Base-by-base conservation (phyloP, 2,329 filamentous ascomycete species). In the Fusarium irregulare region DNA sequence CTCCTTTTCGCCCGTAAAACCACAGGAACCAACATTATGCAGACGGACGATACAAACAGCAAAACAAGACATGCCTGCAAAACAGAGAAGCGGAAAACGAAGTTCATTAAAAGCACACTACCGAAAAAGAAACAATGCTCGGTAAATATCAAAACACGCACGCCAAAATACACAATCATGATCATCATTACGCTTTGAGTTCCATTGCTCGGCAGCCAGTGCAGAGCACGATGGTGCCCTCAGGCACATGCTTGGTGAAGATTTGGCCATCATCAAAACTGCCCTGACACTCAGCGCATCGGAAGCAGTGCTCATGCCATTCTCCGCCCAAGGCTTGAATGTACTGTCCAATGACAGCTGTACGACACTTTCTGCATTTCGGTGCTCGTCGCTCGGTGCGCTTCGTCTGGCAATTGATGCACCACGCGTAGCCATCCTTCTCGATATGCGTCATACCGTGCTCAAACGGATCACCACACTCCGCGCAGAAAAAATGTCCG, bases 381-480 rank as follows among this genome's bases (percentile, higher is more conserved):
- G 93, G 92, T 14, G 92, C 93, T 55, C 92, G 93, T 27, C 95
- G 88, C 80, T 97, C 93, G 14, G 94, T 98, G 34, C 96, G 89
- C 77, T 94, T 93, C 16, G 94, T 97, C 83, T 98, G 95, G 78
- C 96, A 99, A 23, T 87, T 87, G 48, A 98, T 88, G 80, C 96
- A 99, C 94, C 96, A 99, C 7, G 96, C 96, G 80, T 97, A 98
- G 12, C 95, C 95, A 73, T 98, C 95, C 81, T 97, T 97, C 79
- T 99, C 96, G 58, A 99, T 90, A 75, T 91, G 89, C 47, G 88
- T 91, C 81, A 86, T 87, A 64, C 87, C 88, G 49, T 85, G 84
- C 71, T 86, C 93, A 78, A 99, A 99, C 1, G 96, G 95, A 82
- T 99, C 95, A 72, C 96, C 96, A 78, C 96, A 99, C 84, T 99